Base-by-base conservation (phyloP, 1,284 basidiomycete genomes). In the Apiotrichum domesticum region DNA sequence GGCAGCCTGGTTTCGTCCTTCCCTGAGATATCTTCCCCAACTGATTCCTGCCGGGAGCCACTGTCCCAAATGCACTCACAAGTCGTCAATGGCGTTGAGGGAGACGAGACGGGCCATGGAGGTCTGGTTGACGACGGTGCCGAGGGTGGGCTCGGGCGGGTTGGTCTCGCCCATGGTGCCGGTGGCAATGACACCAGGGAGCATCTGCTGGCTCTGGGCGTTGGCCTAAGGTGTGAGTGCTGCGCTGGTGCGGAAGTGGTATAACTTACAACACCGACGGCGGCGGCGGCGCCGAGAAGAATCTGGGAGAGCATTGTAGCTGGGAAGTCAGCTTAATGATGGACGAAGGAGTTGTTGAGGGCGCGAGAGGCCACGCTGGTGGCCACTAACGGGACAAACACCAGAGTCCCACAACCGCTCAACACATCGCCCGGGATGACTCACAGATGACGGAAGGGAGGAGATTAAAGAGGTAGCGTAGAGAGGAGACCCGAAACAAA, bases 61-160 rank as follows among this genome's bases (percentile, higher is more conserved):
- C 21, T 21, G 21, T 21, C 21, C 21, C 21, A 21, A 21, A 21
- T 21, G 21, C 7, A 67, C 70, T 61, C 55, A 71, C 69, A 72
- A 75, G 63, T 74, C 73, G 52, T 75, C 65, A 56, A 78, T 71
- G 42, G 66, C 59, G 70, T 78, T 78, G 57, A 77, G 58, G 14
- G 73, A 71, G 29, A 74, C 35, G 15, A 78, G 69, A 49, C 77
- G 72, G 41, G 76, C 58, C 54, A 65, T 62, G 6, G 74, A 76
- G 40, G 72, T 73, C 60, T 74, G 72, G 68, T 78, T 77, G 66
- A 77, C 58, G 21, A 74, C 34, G 0, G 73, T 72, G 45, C 70
- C 70, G 48, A 69, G 46, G 46, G 69, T 63, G 43, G 75, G 58
- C 13, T 58, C 53, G 21, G 72, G 41, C 34, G 71, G 72, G 69